phyloP scores from a whole-genome alignment of 805 yeast genomes.

The Kluyveromyces aestuarii region DNA sequence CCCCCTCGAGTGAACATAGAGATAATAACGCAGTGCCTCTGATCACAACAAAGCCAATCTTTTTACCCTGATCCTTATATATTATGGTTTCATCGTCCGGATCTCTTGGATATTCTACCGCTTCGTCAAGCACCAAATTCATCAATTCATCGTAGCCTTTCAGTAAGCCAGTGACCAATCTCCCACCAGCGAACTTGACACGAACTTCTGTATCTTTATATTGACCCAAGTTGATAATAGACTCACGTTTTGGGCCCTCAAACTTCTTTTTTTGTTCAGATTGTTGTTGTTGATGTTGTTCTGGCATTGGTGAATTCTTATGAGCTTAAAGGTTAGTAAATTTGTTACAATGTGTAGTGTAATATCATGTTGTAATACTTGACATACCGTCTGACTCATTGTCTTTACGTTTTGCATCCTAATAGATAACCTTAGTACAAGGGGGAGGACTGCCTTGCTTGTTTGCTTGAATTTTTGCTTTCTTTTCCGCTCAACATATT shows the following conservation, averaged over 20 bases:
- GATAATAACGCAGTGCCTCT: slow-evolving; percentile 71
- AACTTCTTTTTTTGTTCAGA: slow-evolving; percentile 29
- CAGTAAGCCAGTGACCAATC: slow-evolving; percentile 70
- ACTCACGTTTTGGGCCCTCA: slow-evolving; percentile 85
- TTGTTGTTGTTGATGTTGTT: slow-evolving; percentile 11
- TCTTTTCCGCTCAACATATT: too few relatives aligned
- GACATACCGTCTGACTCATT: slow-evolving; percentile 10
- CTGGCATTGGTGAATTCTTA: slow-evolving; percentile 1
- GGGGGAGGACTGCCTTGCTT: background rate
- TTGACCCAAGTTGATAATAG: slow-evolving; percentile 71
- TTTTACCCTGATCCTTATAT: slow-evolving; percentile 50
- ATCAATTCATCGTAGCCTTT: slow-evolving; percentile 79
- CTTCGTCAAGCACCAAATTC: slow-evolving; percentile 69
- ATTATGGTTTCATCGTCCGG: slow-evolving; percentile 48
- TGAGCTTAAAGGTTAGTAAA: background rate
- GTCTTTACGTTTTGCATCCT: background rate
- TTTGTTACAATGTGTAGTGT: background rate
- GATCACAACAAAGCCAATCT: slow-evolving; percentile 69
- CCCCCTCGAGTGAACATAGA: slow-evolving; percentile 26
- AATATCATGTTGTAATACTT: background rate
- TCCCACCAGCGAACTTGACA: slow-evolving; percentile 79
- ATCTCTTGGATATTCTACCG: slow-evolving; percentile 50
- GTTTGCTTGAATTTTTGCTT: background rate
- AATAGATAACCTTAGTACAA: too few relatives aligned
- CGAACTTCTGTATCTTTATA: slow-evolving; percentile 65